Evolutionary conservation across 2,329 filamentous ascomycete species (phyloP), one percentile per base, ranked within the genome.

Genomic region (Amphichorda felina): DNA sequence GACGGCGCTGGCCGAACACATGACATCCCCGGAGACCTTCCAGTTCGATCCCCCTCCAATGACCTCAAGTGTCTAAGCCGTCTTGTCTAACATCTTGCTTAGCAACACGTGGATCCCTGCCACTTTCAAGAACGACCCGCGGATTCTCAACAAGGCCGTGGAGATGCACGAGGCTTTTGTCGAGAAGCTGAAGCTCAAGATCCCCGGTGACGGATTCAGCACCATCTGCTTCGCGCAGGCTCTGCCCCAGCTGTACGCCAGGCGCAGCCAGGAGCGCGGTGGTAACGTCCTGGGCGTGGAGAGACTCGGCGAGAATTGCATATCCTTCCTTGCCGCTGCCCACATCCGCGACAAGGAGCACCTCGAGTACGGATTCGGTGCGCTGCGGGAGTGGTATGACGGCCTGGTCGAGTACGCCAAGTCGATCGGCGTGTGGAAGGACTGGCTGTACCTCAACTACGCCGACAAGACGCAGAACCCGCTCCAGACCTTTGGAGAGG

Each of bases 361-460:
- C 24, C n/a, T n/a, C n/a, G n/a, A n/a, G n/a, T n/a, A n/a, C n/a
- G n/a, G n/a, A n/a, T n/a, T n/a, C n/a, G n/a, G n/a, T n/a, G n/a
- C n/a, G n/a, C 8, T 25, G 24, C 24, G 13, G 24, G 24, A 8
- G 8, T 25, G 8, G 8, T 25, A 25, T 13, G 24, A 25, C 13
- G 24, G 13, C 8, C 24, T 8, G 24, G 24, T 34, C 13, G 38
- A 26, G 13, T 37, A 28, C 30, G 34, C 38, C 3, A 10, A 34
- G 6, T 14, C 7, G 25, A 14, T 30, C 8, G 38, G 17, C 10
- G 22, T 26, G 4, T 14, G 22, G 18, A 34, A 30, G 40, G 37
- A 46, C 4, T 54, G 50, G 50, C 47, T 45, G 31, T 68, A 64
- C 35, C 47, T 66, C 34, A 66, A 68, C 46, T 68, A 68, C 33